Base-by-base conservation (phyloP, 139 green algal species). In the Chlamydomonas eustigma region DNA sequence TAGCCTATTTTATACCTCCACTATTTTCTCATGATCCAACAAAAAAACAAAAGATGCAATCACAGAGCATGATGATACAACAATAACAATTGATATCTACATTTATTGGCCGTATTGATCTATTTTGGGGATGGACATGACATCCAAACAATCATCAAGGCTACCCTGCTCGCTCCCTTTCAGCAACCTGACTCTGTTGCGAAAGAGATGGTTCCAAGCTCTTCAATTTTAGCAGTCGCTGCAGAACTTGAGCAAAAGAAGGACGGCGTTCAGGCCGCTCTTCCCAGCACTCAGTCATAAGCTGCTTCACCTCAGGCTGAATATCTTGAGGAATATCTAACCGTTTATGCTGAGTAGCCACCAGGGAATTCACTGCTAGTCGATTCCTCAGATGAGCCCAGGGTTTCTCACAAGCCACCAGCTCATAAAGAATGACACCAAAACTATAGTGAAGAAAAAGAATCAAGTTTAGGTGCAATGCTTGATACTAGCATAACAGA, bases 341-440 rank as follows among this genome's bases (percentile, higher is more conserved):
- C 5, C 90, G 85, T 58, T 90, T 78, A 35, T 87, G 66, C 33
- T 80, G 73, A 81, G 92, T 98, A 3, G 92, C 95, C 2, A 98
- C 95, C 0, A 87, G 90, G 3, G 89, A 91, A 0, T 98, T 92
- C 28, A 98, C 93, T 83, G 93, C 83, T 74, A 85, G 33, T 32
- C 31, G 18, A 50, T 76, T 68, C n/a, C 90, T 92, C 33, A 93
- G 85, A 39, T 90, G 88, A 0, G 82, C 37, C 95, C 95, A 99
- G 0, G 95, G 95, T 83, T 96, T 87, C 52, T 87, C 34, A 2
- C 86, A 76, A 0, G 92, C 97, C 0, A 92, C 80, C 51, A 98
- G 74, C 84, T 98, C 94, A 85, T 94, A 98, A 33, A 98, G 76
- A 22, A 98, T 92, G 0, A 98, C 90, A 12, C 91, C 92, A 77